These are phyloP conservation scores for Chlorella ohadii DNA, from an alignment of 139 green algal genomes.

Conservation along the genomic window DNA sequence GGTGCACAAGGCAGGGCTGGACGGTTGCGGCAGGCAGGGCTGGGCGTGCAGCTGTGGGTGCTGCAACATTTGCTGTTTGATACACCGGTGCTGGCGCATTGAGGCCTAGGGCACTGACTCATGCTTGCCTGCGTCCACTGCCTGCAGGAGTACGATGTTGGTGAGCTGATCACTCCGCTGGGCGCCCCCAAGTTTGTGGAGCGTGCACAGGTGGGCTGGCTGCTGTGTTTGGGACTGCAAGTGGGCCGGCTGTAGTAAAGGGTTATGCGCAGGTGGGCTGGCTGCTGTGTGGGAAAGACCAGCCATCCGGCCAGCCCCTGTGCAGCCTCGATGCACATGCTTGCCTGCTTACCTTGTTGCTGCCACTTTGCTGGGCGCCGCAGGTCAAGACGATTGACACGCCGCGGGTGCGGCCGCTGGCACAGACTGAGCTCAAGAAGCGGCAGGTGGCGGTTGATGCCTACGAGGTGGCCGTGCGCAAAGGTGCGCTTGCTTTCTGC, in stretches of 20 bases:
- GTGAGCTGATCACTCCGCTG: conserved; percentile 40
- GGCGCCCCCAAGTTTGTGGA: conserved; percentile 61
- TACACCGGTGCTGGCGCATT: too few species aligned
- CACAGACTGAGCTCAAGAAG: conserved; percentile 27
- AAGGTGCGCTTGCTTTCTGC: not conserved
- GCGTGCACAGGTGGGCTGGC: conserved; percentile 35
- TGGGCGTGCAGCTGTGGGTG: too few species aligned
- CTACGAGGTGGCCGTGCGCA: not conserved
- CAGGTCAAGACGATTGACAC: conserved; percentile 54
- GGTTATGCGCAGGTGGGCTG: too few species aligned
- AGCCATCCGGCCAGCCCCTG: too few species aligned
- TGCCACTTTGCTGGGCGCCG: not conserved
- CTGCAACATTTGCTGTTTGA: too few species aligned
- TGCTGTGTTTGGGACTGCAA: too few species aligned
- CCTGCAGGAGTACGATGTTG: conserved; percentile 36
- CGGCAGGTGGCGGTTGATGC: conserved; percentile 35
- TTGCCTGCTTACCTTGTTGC: too few species aligned
- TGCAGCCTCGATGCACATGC: too few species aligned
- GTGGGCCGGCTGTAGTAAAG: too few species aligned
- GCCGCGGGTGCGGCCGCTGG: conserved; percentile 40
- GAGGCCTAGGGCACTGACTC: too few species aligned
- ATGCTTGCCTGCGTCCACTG: too few species aligned
- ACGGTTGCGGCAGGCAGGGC: conserved; percentile 21
- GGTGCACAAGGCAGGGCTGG: not conserved
- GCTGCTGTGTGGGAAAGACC: too few species aligned